Percentiles rank a stretch among this genome's conserved stretches.
phyloP scores from a whole-genome alignment of 345 rosid genomes.

The Gossypium anomalum region DNA sequence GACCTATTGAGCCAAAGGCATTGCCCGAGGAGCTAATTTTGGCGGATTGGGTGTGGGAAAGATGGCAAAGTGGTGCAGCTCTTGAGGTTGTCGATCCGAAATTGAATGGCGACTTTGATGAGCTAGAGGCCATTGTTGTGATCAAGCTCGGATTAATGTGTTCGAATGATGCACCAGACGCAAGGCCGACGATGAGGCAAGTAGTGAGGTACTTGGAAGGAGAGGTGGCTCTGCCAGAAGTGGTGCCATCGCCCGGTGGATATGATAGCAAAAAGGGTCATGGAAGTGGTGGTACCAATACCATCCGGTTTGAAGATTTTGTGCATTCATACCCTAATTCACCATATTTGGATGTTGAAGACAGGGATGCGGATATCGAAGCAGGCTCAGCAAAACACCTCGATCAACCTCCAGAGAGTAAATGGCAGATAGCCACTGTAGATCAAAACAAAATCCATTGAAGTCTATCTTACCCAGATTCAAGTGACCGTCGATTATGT shows the following conservation, averaged over 20 bases:
- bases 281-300: slow-evolving; percentile 10
- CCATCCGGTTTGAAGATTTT: slow-evolving; percentile 37
- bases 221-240: slow-evolving; percentile 45
- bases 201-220: slow-evolving; percentile 71
- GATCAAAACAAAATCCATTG: background rate
- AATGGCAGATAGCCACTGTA: slow-evolving; percentile 22
- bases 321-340: slow-evolving; percentile 42
- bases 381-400: slow-evolving; percentile 31
- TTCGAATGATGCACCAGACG: slow-evolving; percentile 54
- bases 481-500: background rate
- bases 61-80: slow-evolving; percentile 56
- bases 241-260: slow-evolving; percentile 46
- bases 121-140: slow-evolving; percentile 49
- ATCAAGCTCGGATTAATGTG: slow-evolving; percentile 77
- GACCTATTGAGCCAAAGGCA: slow-evolving; percentile 75
- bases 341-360: slow-evolving; percentile 32
- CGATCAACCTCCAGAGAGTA: slow-evolving; percentile 23
- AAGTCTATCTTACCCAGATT: background rate
- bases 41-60: slow-evolving; percentile 92
- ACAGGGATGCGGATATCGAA: slow-evolving; percentile 39
- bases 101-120: slow-evolving; percentile 56
- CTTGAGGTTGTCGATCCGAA: slow-evolving; percentile 67
- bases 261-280: slow-evolving; percentile 30
- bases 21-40: slow-evolving; percentile 79
- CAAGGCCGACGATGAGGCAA: slow-evolving; percentile 75